Evolutionary conservation across 805 yeast genomes (phyloP).

Genomic region (Candida chauliodis): DNA sequence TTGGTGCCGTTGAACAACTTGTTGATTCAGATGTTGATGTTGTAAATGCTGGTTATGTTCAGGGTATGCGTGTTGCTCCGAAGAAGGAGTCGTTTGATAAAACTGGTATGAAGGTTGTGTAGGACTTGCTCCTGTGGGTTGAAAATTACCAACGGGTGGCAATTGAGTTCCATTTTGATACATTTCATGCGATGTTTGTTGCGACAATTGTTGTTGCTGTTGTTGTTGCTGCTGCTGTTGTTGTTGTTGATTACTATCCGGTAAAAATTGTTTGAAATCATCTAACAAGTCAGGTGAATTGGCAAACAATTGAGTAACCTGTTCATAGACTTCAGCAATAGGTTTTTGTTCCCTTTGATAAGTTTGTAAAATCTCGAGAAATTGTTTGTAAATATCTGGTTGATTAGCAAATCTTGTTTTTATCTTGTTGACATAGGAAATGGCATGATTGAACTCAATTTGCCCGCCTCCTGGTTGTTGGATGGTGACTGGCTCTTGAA

Average conservation of each 20-base stretch:
- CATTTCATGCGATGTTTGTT: conserved; percentile 15
- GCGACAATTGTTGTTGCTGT: conserved; percentile 15
- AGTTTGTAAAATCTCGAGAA: conserved; percentile 91
- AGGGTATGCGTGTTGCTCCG: conserved; percentile 2
- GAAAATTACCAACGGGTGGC: conserved; percentile 88
- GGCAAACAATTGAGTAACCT: conserved; percentile 82
- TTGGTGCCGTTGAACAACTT: conserved; percentile 5
- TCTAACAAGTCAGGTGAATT: conserved; percentile 93
- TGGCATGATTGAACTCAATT: conserved; percentile 95
- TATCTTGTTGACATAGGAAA: conserved; percentile 91
- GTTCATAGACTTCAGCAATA: conserved; percentile 91
- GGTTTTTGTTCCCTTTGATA: conserved; percentile 96
- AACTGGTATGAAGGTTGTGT: conserved; percentile 13
- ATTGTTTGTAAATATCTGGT: conserved; percentile 94
- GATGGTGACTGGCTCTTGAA: conserved; percentile 12
- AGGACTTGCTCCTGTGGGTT: conserved; percentile 45
- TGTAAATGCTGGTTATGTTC: background rate
- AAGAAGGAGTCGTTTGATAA: conserved; percentile 1
- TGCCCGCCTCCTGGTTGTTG: conserved; percentile 52
- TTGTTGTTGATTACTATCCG: conserved; percentile 61
- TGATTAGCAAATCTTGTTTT: conserved; percentile 89
- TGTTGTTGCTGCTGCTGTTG: conserved; percentile 28
- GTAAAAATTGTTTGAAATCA: conserved; percentile 92
- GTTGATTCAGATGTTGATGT: conserved; percentile 15
- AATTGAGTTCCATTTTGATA: conserved; percentile 47